A percentile compares a stretch with the other conserved stretches of the same genome.
Evolutionary conservation across 345 rosid genomes (phyloP).

Genomic region (Raphanus sativus): DNA sequence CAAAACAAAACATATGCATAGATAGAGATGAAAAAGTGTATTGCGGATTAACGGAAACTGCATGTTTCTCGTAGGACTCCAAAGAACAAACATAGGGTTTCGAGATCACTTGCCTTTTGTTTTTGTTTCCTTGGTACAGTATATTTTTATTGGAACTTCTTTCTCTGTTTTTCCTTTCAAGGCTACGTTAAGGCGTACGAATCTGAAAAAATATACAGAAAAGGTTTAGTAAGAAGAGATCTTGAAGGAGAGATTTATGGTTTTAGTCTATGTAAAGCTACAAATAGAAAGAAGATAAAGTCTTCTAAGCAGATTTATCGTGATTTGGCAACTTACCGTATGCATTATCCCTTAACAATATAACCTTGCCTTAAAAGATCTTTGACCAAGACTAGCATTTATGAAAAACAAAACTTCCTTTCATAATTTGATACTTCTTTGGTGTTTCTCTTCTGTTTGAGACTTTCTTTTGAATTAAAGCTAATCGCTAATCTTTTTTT

Average conservation of each 20-base stretch:
- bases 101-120: conserved; percentile 37
- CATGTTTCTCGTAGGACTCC: conserved; percentile 34
- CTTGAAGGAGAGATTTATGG: conserved; percentile 29
- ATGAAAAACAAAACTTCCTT: neutral
- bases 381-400: conserved; percentile 10
- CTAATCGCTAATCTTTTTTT: too few species aligned
- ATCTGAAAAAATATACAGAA: neutral
- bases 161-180: conserved; percentile 16
- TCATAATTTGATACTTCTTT: neutral
- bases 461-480: neutral
- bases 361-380: neutral
- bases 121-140: conserved; percentile 13
- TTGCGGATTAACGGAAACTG: conserved; percentile 31
- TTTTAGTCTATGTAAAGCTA: conserved; percentile 18
- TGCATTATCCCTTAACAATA: neutral
- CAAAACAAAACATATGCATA: conserved; percentile 39
- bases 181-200: conserved; percentile 5
- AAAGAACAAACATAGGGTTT: conserved; percentile 40
- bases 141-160: neutral
- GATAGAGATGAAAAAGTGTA: conserved; percentile 24
- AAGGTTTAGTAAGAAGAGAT: neutral
- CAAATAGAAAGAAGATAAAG: conserved; percentile 31
- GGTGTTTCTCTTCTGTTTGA: neutral
- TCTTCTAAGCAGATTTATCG: conserved; percentile 32
- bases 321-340: conserved; percentile 23